A percentile compares a stretch with the other conserved stretches of the same genome.
phyloP scores from a whole-genome alignment of 2,329 filamentous ascomycete species.

The Eutypa lata region DNA sequence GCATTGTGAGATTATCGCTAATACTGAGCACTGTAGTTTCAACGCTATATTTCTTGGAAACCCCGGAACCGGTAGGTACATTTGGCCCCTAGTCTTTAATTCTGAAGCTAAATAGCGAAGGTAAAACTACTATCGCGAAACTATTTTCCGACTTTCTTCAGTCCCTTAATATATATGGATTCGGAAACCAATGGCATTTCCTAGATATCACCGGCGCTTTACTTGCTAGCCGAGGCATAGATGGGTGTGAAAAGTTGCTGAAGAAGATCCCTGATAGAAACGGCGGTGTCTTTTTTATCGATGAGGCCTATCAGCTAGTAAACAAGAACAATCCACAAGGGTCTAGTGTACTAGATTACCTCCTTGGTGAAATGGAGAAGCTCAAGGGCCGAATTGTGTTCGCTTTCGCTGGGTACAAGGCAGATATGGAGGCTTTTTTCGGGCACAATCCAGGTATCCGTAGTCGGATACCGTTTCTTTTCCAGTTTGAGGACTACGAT shows the following conservation, averaged over 20 bases:
- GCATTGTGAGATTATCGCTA: too few species aligned
- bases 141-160: neutral
- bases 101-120: neutral
- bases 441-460: slow-evolving; percentile 68
- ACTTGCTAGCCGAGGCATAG: neutral
- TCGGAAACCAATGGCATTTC: neutral
- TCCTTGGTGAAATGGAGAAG: slow-evolving; percentile 72
- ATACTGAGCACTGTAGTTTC: neutral
- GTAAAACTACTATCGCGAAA: neutral
- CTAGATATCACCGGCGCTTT: neutral
- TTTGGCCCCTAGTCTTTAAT: neutral
- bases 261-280: neutral
- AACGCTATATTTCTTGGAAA: neutral
- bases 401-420: slow-evolving; percentile 69
- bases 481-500: slow-evolving; percentile 67
- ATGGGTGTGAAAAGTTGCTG: neutral
- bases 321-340: slow-evolving; percentile 57
- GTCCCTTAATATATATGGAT: neutral
- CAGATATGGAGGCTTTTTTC: slow-evolving; percentile 75
- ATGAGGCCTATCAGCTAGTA: slow-evolving; percentile 74
- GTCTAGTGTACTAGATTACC: slow-evolving; percentile 62
- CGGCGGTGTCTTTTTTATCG: slow-evolving; percentile 72
- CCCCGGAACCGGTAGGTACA: neutral
- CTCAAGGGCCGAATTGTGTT: slow-evolving; percentile 67
- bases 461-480: slow-evolving; percentile 63